phyloP scores from a whole-genome alignment of 352 stramenopile species.

The Globisporangium cystogenes region DNA sequence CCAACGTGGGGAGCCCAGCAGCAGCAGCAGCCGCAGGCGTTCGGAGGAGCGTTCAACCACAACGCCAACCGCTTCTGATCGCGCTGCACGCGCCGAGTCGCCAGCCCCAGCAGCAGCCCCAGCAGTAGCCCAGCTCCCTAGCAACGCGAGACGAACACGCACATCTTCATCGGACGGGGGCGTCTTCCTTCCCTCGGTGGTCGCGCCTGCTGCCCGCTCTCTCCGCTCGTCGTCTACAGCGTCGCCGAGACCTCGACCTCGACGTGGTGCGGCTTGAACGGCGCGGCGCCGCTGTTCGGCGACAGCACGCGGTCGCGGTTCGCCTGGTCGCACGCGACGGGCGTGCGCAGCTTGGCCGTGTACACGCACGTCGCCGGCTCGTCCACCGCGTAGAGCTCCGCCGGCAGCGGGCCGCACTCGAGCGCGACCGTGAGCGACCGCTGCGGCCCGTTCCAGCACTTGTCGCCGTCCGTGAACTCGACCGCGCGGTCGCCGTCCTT shows the following conservation, averaged over 20 bases:
- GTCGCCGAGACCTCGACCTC: constrained; percentile 57
- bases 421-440: constrained; percentile 74
- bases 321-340: constrained; percentile 51
- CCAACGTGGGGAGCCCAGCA: constrained; percentile 26
- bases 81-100: neutral
- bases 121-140: too few relatives aligned
- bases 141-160: neutral
- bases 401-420: constrained; percentile 57
- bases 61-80: constrained; percentile 11
- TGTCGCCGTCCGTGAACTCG: constrained; percentile 61
- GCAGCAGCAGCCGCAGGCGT: neutral
- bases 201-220: neutral
- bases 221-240: constrained; percentile 20
- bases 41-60: constrained; percentile 5
- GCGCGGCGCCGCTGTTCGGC: constrained; percentile 14
- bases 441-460: constrained; percentile 87
- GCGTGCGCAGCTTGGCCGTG: constrained; percentile 70
- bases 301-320: constrained; percentile 33
- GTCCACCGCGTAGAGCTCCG: constrained; percentile 64
- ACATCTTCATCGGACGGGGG: neutral
- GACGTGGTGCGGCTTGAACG: constrained; percentile 43
- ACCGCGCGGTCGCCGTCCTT: constrained; percentile 12
- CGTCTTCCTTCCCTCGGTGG: neutral
- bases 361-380: constrained; percentile 88
- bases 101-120: too few relatives aligned